Evolutionary conservation across 129 eudicot genomes (phyloP), one percentile per base, ranked within the genome.

Genomic region (Lonicera japonica): DNA sequence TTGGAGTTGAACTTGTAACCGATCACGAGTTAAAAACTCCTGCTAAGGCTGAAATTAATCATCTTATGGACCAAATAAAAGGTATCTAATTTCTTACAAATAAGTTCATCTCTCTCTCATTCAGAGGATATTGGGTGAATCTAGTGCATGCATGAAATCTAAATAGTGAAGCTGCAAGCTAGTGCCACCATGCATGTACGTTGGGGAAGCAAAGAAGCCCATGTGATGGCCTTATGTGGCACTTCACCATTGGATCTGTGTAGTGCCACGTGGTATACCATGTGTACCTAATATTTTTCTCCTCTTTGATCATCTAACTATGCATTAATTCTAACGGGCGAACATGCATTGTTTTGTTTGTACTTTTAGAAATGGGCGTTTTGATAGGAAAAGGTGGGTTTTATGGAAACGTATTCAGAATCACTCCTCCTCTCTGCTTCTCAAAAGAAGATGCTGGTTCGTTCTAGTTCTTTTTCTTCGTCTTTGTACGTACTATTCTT

Each of bases 401-500:
- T 60, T 54, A 66, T 43, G 95, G 91, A 63, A 83, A 87, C 40
- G 84, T 83, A 47, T 83, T 87, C 79, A 75, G 95, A 39, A 80
- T 87, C 69, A 75, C 88, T 29, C 95, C 88, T 67, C 88, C 95
- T 11, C 83, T 87, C 15, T 87, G 95, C 71, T 83, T 87, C 79
- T 80, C 85, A 61, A 87, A 70, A 60, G 79, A 80, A 63, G 95
- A 80, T 66, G 88, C 95, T 54, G 91, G 89, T 88, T 34, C 3
- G 65, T 60, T 21, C 16, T 56, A 43, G 15, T 51, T 56, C 16
- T 53, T 8, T 17, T 34, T 25, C 56, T 36, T 14, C 34, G 18
- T 41, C 61, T 22, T 4, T 7, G n/a, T n/a, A n/a, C n/a, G n/a
- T n/a, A n/a, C 16, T 18, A 9, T 15, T 17, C 8, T 12, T 25